These are phyloP conservation scores for Colletotrichum lupini DNA, from an alignment of 2,329 filamentous ascomycete species.

Conservation along the genomic window DNA sequence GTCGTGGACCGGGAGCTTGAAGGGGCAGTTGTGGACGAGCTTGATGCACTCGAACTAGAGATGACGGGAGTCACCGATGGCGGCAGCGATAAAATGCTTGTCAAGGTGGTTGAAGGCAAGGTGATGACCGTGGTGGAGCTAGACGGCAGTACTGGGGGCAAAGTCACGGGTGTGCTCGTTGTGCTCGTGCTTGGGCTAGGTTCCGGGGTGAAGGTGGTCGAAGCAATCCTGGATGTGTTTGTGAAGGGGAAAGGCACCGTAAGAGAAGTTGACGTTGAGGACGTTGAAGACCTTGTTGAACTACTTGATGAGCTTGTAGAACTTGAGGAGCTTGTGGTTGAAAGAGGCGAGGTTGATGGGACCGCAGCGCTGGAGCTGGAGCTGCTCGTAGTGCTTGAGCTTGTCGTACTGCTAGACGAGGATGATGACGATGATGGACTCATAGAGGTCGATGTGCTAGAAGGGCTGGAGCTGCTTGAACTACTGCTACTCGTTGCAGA, in stretches of 20 bases:
- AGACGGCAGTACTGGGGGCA: neutral
- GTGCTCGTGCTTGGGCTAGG: neutral
- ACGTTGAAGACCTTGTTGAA: neutral
- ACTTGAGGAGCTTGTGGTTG: neutral
- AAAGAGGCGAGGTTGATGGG: too few species aligned
- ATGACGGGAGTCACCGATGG: neutral
- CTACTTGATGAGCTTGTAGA: neutral
- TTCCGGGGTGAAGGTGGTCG: neutral
- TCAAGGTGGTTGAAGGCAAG: neutral
- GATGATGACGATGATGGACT: neutral
- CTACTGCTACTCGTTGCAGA: neutral
- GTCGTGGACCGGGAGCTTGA: neutral
- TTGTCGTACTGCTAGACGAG: neutral
- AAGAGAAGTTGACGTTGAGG: neutral
- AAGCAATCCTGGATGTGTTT: neutral
- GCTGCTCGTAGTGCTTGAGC: too few species aligned
- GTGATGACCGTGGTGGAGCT: neutral
- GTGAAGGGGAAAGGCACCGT: too few species aligned
- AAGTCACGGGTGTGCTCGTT: neutral
- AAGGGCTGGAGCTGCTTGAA: neutral
- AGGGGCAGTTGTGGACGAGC: neutral
- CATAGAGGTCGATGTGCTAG: neutral
- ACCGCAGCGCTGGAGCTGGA: too few species aligned
- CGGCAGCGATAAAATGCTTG: neutral
- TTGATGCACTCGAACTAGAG: neutral